Base-by-base conservation (phyloP, 208 protist genomes). In the Leishmania gerbilli region DNA sequence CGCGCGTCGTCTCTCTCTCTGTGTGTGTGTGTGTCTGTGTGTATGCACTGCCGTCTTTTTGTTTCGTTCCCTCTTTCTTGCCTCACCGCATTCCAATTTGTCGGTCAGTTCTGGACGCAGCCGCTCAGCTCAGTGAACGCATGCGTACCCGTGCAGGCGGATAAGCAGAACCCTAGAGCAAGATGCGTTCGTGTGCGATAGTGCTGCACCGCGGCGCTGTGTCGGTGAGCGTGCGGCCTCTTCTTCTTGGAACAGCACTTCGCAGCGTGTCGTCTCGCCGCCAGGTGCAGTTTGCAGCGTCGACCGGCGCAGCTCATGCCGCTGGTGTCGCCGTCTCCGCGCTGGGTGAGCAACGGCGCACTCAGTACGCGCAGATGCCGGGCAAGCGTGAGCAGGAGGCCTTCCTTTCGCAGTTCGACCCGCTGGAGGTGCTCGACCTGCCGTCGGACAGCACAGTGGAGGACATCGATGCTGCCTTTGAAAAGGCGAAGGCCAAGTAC, bases 371-470 rank as follows among this genome's bases (percentile, higher is more conserved):
- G n/a, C 90, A 93, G 86, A 85, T 88, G 51, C 87, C 91, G 1
- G 93, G 93, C 34, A 96, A 96, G 89, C 89, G 93, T 21, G 89
- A 91, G 24, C 93, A 96, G 77, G 93, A 96, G 84, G 91, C 93
- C 0, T 97, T 97, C 80, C 89, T 97, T 19, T 86, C 92, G 24
- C 93, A 97, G 85, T 97, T 86, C 65, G 89, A 97, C 47, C 93
- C 93, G 17, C 69, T 97, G 47, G 91, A 97, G 19, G 92, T 97
- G 53, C 87, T 97, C 2, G 90, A 85, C 6, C 84, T 97, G 31
- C 80, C 89, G 37, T 77, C 90, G 7, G 88, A 90, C 34, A 95
- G 93, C 90, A 90, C 79, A 31, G 80, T 95, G n/a, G 92, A 94
- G 71, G 89, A 97, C 19, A 94, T 97, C 71, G 91, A 97, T 62